Percentiles rank a stretch among this genome's conserved stretches.
phyloP scores from a whole-genome alignment of 257 asterid genomes.

The Capsicum pubescens region DNA sequence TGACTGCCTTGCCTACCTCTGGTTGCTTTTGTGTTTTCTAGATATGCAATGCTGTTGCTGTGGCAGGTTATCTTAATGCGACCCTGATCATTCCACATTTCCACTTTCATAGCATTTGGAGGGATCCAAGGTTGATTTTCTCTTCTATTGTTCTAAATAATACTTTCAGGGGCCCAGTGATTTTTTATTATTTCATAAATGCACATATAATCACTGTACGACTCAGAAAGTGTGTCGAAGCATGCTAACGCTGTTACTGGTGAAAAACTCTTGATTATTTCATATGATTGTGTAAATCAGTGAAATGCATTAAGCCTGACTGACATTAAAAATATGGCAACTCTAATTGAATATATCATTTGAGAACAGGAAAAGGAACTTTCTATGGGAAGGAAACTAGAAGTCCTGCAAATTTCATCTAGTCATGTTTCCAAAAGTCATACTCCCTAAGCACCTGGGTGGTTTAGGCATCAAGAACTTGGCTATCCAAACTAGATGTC shows the following conservation, averaged over 20 bases:
- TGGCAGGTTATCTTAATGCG: slow-evolving; percentile 96
- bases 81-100: slow-evolving; percentile 91
- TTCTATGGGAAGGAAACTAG: too few relatives aligned
- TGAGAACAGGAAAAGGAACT: background rate
- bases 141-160: background rate
- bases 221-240: background rate
- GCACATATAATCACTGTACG: background rate
- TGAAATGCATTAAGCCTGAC: slow-evolving; percentile 11
- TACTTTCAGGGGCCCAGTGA: background rate
- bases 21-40: slow-evolving; percentile 47
- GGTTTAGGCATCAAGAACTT: too few relatives aligned
- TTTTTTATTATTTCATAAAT: background rate
- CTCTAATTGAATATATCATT: slow-evolving; percentile 4
- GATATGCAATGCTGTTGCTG: slow-evolving; percentile 99
- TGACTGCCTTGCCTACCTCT: slow-evolving; percentile 2
- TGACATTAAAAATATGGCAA: background rate
- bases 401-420: too few relatives aligned
- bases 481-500: too few relatives aligned
- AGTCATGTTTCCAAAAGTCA: too few relatives aligned
- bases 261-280: background rate
- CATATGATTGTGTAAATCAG: slow-evolving; percentile 13
- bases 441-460: too few relatives aligned
- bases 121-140: slow-evolving; percentile 81
- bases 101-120: slow-evolving; percentile 98
- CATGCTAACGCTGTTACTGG: background rate